Evolutionary conservation across 129 eudicot species (phyloP), one percentile per base, ranked within the genome.

Genomic region (Chrysanthemum lavandulifolium): DNA sequence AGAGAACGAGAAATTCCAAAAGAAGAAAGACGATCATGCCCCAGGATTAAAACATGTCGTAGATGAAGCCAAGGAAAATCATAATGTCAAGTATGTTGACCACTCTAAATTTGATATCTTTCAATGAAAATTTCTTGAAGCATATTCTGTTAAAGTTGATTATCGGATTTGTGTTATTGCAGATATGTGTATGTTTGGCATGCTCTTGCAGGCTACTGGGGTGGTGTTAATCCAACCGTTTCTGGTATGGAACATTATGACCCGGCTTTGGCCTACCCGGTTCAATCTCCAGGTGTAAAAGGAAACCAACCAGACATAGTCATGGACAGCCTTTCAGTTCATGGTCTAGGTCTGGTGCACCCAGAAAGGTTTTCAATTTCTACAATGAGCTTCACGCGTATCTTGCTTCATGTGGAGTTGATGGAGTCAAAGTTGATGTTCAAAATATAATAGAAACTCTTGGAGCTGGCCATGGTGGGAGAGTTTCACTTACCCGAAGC

Each of bases 191-290:
- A 93, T 47, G 90, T 86, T 43, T 93, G 98, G 98, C 98, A 93
- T 76, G 97, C 98, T 62, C 74, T 93, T 70, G 95, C 92, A 0
- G 98, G 98, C 51, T 93, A 93, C 81, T 93, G 98, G 98, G 98
- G 98, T 9, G 98, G 98, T 53, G 98, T 93, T 3, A 86, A 87
- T 50, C 98, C 98, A 47, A 79, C 83, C 6, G 86, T 84, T 16
- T 73, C 89, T 1, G 96, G 92, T 18, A 64, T 93, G 84, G 97
- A 93, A 45, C 89, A 86, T 77, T 90, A 93, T 29, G 96, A 90
- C 77, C 77, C 88, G 27, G 67, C 89, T 25, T 51, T 93, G 66
- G 97, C 89, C 1, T 93, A 90, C 83, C 97, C 98, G 7, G 83
- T 89, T 61, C 89, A 80, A 57, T 93, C 97, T 73, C 97, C 96